phyloP scores from a whole-genome alignment of 2,329 filamentous ascomycete genomes.

The Zymoseptoria brevis region DNA sequence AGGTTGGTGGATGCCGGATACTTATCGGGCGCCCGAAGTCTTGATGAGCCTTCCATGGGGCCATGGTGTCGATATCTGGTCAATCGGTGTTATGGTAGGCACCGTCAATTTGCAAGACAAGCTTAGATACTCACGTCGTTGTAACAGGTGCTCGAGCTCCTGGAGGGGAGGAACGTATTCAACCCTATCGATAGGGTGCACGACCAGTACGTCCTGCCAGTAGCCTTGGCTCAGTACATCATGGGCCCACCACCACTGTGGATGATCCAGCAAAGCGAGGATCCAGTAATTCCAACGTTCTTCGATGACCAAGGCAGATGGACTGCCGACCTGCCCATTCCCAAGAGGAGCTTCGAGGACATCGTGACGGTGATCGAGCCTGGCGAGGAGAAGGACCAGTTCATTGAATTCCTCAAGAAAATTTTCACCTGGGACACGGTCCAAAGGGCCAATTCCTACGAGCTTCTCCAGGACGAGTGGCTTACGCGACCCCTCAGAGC shows the following conservation, averaged over 20 bases:
- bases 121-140: too few relatives aligned
- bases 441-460: slow-evolving; percentile 11
- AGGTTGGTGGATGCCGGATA: slow-evolving; percentile 2
- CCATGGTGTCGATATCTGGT: not conserved
- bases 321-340: not conserved
- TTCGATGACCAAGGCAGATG: slow-evolving; percentile 1
- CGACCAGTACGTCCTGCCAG: slow-evolving; percentile 21
- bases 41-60: slow-evolving; percentile 1
- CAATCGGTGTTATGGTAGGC: not conserved
- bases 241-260: slow-evolving; percentile 1
- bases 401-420: slow-evolving; percentile 23
- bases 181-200: slow-evolving; percentile 20
- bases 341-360: not conserved
- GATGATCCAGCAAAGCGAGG: slow-evolving; percentile 3
- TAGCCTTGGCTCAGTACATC: slow-evolving; percentile 26
- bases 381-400: slow-evolving; percentile 5
- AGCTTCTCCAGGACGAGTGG: slow-evolving; percentile 21
- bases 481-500: not conserved
- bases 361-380: not conserved
- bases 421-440: slow-evolving; percentile 23
- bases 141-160: slow-evolving; percentile 22
- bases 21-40: slow-evolving; percentile 1
- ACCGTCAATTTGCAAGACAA: too few relatives aligned
- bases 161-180: slow-evolving; percentile 23
- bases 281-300: not conserved